Percentiles rank a stretch among this genome's conserved stretches.
These are phyloP conservation scores for Aspergillus fumigatiaffinis DNA, from an alignment of 2,329 filamentous ascomycete genomes.

Conservation along the genomic window DNA sequence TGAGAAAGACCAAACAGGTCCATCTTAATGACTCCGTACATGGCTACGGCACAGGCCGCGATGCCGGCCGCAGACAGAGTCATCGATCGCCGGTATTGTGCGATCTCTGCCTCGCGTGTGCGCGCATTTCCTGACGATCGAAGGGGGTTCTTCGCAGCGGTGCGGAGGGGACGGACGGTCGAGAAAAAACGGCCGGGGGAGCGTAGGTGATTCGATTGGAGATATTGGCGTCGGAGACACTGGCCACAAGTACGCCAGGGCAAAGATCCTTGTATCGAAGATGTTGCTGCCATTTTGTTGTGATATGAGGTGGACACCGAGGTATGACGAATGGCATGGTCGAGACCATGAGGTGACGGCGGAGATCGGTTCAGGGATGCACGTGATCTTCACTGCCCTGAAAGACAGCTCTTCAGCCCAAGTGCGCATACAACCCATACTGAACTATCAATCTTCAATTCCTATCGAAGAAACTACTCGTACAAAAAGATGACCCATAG, in stretches of 20 bases:
- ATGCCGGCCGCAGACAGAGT: constrained; percentile 36
- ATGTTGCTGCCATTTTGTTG: constrained; percentile 10
- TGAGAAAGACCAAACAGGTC: constrained; percentile 32
- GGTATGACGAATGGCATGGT: background rate
- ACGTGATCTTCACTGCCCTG: background rate
- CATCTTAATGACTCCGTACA: constrained; percentile 39
- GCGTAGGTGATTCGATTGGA: constrained; percentile 5
- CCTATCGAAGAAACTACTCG: background rate
- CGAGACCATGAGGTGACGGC: background rate
- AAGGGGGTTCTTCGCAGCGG: constrained; percentile 26
- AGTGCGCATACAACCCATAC: background rate
- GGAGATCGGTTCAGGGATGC: background rate
- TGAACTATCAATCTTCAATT: background rate
- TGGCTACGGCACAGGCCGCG: constrained; percentile 34
- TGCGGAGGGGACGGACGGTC: constrained; percentile 25
- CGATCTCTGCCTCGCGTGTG: constrained; percentile 20
- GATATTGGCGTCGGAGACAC: constrained; percentile 21
- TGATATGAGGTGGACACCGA: background rate
- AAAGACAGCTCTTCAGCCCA: background rate
- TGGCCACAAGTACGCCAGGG: constrained; percentile 27
- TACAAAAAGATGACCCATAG: background rate
- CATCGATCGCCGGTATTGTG: constrained; percentile 30
- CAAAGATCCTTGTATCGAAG: constrained; percentile 8
- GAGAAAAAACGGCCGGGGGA: constrained; percentile 19
- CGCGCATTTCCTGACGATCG: constrained; percentile 19